phyloP scores from a whole-genome alignment of 495 filamentous ascomycete species.

The Pyronema domesticum region DNA sequence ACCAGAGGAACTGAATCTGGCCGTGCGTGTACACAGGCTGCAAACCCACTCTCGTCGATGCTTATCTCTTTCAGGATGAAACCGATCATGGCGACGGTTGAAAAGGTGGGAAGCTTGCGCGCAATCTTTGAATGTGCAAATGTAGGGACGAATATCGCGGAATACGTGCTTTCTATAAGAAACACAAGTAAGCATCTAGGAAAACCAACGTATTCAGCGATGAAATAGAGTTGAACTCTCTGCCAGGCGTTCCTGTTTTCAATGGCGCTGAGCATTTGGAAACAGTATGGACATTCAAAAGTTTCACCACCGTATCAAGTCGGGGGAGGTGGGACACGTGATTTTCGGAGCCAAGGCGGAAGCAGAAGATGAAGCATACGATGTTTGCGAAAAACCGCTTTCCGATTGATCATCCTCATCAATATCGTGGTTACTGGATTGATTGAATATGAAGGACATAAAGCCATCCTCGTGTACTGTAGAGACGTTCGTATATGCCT shows the following conservation, averaged over 20 bases:
- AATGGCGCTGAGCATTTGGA: conserved; percentile 3
- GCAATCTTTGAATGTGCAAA: conserved; percentile 23
- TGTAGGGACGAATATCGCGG: conserved; percentile 23
- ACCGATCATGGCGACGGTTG: conserved; percentile 22
- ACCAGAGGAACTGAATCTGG: not conserved
- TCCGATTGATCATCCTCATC: conserved; percentile 3
- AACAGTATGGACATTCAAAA: conserved; percentile 19
- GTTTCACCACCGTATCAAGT: conserved; percentile 3
- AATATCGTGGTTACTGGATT: not conserved
- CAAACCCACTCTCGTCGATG: not conserved
- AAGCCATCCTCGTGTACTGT: not conserved
- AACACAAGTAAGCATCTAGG: too few species aligned
- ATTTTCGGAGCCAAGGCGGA: not conserved
- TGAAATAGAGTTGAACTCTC: conserved; percentile 6
- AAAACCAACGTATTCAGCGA: too few species aligned
- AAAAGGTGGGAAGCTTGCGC: conserved; percentile 17
- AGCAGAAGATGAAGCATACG: conserved; percentile 8
- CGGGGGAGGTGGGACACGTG: conserved; percentile 10
- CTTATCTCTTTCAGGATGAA: conserved; percentile 14
- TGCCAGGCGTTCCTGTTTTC: conserved; percentile 3
- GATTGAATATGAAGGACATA: not conserved
- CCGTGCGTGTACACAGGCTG: not conserved
- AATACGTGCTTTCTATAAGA: conserved; percentile 14
- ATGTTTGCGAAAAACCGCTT: too few species aligned
- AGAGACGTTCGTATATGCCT: not conserved